These are phyloP conservation scores for Barnettozyma botsteinii DNA, from an alignment of 805 yeast genomes.

Conservation along the genomic window DNA sequence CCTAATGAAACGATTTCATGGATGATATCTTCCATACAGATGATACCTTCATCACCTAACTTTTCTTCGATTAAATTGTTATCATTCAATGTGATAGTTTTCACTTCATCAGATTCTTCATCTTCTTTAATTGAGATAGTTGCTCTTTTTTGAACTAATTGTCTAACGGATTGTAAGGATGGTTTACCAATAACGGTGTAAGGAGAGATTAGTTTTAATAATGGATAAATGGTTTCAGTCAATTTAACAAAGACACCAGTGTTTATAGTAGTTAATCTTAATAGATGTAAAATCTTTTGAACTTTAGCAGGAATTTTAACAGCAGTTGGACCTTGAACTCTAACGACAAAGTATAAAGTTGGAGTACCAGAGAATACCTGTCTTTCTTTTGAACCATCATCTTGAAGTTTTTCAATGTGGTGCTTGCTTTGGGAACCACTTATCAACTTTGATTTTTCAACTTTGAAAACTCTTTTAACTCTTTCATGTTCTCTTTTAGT, in stretches of 20 bases:
- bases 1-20: constrained; percentile 64
- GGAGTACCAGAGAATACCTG: constrained; percentile 37
- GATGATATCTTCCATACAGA: constrained; percentile 76
- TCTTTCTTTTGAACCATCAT: constrained; percentile 30
- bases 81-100: constrained; percentile 55
- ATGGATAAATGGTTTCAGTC: constrained; percentile 52
- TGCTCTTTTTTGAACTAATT: constrained; percentile 73
- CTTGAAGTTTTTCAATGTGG: constrained; percentile 29
- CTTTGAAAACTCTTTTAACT: constrained; percentile 54
- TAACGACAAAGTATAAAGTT: constrained; percentile 57
- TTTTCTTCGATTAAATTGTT: constrained; percentile 70
- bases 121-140: constrained; percentile 38
- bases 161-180: constrained; percentile 65
- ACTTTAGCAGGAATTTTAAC: constrained; percentile 64
- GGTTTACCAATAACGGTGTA: constrained; percentile 72
- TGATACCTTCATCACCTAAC: constrained; percentile 61
- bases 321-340: constrained; percentile 61
- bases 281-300: constrained; percentile 48
- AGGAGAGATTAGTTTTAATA: constrained; percentile 64
- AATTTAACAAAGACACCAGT: constrained; percentile 69
- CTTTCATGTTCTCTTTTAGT: constrained; percentile 64
- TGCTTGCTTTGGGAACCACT: constrained; percentile 25
- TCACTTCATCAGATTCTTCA: constrained; percentile 25
- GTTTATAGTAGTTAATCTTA: constrained; percentile 55
- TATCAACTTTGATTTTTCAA: constrained; percentile 36